phyloP scores from a whole-genome alignment of 305 asterid genomes.

The Fraxinus velutina region DNA sequence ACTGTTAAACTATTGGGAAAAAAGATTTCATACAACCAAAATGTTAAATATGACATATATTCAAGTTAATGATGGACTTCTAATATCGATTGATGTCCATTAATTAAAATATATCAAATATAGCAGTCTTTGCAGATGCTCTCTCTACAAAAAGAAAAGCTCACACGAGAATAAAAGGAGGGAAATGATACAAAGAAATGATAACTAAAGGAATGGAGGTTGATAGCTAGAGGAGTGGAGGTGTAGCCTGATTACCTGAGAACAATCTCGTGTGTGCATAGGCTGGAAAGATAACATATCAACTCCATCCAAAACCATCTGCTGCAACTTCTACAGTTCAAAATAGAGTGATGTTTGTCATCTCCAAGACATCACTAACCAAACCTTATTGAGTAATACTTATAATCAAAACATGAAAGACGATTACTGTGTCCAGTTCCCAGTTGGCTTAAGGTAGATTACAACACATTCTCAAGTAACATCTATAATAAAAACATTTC shows the following conservation, averaged over 20 bases:
- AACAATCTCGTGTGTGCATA: constrained; percentile 83
- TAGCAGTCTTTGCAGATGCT: constrained; percentile 6
- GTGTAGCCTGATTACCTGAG: constrained; percentile 58
- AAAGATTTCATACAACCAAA: neutral
- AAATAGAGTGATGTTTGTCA: constrained; percentile 12
- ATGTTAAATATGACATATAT: constrained; percentile 1
- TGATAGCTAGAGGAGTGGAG: constrained; percentile 4
- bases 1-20: neutral
- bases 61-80: constrained; percentile 1
- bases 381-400: constrained; percentile 5
- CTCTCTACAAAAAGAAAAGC: neutral
- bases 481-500: neutral
- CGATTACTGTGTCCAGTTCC: constrained; percentile 2
- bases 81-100: constrained; percentile 10
- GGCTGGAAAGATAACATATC: constrained; percentile 76
- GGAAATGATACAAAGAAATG: neutral
- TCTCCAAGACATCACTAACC: constrained; percentile 12
- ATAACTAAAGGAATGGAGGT: neutral
- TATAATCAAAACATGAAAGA: neutral
- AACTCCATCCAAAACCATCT: constrained; percentile 70
- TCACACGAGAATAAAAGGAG: neutral
- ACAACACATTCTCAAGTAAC: neutral
- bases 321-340: constrained; percentile 64
- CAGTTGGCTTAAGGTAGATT: constrained; percentile 15
- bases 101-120: neutral